Evolutionary conservation across 202 grass and related monocot species (phyloP).

Genomic region (Brachypodium distachyon): DNA sequence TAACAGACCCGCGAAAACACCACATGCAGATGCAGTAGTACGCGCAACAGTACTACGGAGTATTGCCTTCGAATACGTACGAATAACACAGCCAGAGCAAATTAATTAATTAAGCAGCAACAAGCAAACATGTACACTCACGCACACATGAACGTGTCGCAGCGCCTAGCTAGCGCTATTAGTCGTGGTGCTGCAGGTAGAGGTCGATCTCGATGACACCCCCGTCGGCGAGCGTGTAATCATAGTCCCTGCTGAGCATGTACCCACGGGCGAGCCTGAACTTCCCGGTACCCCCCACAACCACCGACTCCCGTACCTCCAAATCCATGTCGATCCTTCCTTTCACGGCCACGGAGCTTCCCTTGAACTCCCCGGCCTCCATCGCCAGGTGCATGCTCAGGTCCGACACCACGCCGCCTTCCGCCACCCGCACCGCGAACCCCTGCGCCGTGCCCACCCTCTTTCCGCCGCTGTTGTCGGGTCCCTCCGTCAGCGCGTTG

Average conservation of each 20-base stretch:
- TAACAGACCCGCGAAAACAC: too few relatives aligned
- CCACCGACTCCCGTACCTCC: constrained; percentile 32
- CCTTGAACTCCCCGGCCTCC: constrained; percentile 30
- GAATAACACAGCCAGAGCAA: too few relatives aligned
- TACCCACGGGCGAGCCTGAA: constrained; percentile 43
- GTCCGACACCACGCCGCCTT: constrained; percentile 29
- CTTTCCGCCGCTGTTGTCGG: background rate
- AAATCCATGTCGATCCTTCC: constrained; percentile 35
- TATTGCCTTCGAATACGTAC: too few relatives aligned
- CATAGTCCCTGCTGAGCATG: constrained; percentile 25
- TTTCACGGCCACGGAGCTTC: constrained; percentile 31
- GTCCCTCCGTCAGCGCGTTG: constrained; percentile 38
- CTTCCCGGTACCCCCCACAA: constrained; percentile 45
- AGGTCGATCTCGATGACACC: constrained; percentile 51
- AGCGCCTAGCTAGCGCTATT: background rate
- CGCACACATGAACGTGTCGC: too few relatives aligned
- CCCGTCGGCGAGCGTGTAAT: constrained; percentile 34
- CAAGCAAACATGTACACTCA: too few relatives aligned
- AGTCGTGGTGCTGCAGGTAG: constrained; percentile 7
- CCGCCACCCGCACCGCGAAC: constrained; percentile 28
- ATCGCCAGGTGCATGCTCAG: constrained; percentile 37
- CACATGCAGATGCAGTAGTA: too few relatives aligned
- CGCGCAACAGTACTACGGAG: too few relatives aligned
- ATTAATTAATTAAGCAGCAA: too few relatives aligned
- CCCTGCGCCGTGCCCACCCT: constrained; percentile 35